These are phyloP conservation scores for Zymoseptoria ardabiliae DNA, from an alignment of 2,329 filamentous ascomycete genomes.

Conservation along the genomic window DNA sequence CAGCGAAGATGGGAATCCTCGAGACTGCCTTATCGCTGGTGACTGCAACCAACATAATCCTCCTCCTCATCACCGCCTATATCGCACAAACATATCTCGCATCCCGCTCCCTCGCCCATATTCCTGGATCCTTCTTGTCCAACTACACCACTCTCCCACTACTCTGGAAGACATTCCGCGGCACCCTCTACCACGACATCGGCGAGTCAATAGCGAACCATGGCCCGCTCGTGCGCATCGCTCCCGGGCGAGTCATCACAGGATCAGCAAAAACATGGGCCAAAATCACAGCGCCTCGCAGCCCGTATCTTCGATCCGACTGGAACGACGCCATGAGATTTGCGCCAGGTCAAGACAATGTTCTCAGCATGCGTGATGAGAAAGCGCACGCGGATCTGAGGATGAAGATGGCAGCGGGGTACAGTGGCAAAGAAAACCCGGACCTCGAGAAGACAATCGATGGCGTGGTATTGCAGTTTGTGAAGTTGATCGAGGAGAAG, in stretches of 20 bases:
- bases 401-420: slow-evolving; percentile 6
- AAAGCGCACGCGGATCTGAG: background rate
- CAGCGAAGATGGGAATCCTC: background rate
- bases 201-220: background rate
- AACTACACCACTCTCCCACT: slow-evolving; percentile 1
- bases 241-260: slow-evolving; percentile 2
- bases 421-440: slow-evolving; percentile 9
- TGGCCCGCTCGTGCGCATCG: slow-evolving; percentile 5
- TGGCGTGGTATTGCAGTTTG: slow-evolving; percentile 2
- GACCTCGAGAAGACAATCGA: slow-evolving; percentile 4
- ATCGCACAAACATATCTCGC: background rate
- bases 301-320: background rate
- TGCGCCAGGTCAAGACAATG: slow-evolving; percentile 4
- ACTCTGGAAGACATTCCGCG: slow-evolving; percentile 1
- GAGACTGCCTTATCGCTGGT: background rate
- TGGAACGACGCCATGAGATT: slow-evolving; percentile 5
- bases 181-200: background rate
- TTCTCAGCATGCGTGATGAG: slow-evolving; percentile 7
- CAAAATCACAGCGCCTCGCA: background rate
- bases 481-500: slow-evolving; percentile 1
- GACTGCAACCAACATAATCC: background rate
- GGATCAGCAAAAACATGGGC: slow-evolving; percentile 3
- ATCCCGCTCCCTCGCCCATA: slow-evolving; percentile 2
- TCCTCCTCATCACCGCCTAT: background rate
- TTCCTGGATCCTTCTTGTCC: slow-evolving; percentile 4